Evolutionary conservation across 169 alveolate species (phyloP).

Genomic region (Eimeria maxima): DNA sequence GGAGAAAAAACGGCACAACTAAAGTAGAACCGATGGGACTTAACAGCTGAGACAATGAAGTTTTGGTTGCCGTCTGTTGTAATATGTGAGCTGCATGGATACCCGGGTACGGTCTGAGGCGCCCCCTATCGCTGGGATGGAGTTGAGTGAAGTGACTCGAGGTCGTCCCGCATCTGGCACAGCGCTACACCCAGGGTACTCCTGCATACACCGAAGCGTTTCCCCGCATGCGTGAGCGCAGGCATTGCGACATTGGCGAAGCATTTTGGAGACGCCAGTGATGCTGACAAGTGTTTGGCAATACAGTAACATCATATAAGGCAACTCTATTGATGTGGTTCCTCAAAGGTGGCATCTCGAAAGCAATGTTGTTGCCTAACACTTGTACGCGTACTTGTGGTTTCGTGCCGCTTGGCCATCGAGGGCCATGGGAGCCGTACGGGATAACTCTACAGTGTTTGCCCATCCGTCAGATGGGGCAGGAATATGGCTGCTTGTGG

Average conservation of each 20-base stretch:
- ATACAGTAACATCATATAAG: background rate
- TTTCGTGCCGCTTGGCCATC: no score
- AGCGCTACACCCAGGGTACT: background rate
- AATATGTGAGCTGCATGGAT: background rate
- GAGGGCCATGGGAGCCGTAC: no score
- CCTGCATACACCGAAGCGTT: background rate
- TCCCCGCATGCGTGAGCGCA: background rate
- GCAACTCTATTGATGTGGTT: no score
- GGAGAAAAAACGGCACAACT: no score
- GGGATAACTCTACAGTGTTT: no score
- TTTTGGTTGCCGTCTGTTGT: background rate
- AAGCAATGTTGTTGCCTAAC: no score
- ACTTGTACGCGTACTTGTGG: no score
- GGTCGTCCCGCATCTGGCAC: background rate
- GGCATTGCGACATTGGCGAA: background rate
- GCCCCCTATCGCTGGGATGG: background rate
- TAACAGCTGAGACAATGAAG: background rate
- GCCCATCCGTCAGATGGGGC: no score
- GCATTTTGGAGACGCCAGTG: background rate
- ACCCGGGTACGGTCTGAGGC: background rate
- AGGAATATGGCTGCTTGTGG: no score
- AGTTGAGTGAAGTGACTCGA: background rate
- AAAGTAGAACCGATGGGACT: background rate
- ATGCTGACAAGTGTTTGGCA: background rate
- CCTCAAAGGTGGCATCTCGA: no score